Conservation (phyloP, 2,329 filamentous ascomycete genomes). For the Diatrype stigma region DNA sequence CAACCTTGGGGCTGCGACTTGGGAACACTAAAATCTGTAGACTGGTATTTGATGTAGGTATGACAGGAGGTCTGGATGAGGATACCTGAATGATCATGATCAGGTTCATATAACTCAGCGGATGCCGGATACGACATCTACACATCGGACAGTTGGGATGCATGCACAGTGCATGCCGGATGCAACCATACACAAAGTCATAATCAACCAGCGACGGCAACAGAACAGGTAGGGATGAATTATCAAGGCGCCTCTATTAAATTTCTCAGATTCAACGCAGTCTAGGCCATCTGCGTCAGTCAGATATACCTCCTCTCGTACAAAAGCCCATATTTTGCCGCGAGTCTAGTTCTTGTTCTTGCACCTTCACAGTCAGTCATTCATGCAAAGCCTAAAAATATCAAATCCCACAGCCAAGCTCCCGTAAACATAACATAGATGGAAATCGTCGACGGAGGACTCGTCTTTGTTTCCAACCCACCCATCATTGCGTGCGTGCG, state of each 20-base stretch:
- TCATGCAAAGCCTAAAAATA: conserved; percentile 10
- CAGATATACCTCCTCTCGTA: conserved; percentile 20
- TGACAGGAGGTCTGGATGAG: too few relatives aligned
- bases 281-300: conserved; percentile 14
- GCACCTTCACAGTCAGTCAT: conserved; percentile 1
- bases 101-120: too few relatives aligned
- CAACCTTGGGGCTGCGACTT: too few relatives aligned
- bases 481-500: conserved; percentile 20
- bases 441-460: background rate
- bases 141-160: too few relatives aligned
- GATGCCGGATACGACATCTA: too few relatives aligned
- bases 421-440: background rate
- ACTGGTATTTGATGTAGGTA: too few relatives aligned
- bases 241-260: conserved; percentile 19
- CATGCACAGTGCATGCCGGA: too few relatives aligned
- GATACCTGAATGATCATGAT: too few relatives aligned
- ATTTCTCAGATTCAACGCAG: conserved; percentile 10
- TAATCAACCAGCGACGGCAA: too few relatives aligned
- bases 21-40: too few relatives aligned
- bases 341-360: conserved; percentile 11
- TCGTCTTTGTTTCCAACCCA: conserved; percentile 20
- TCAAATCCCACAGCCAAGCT: conserved; percentile 3
- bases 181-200: too few relatives aligned
- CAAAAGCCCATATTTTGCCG: conserved; percentile 13
- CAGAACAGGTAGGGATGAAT: conserved; percentile 3